Conservation (phyloP, 129 eudicot genomes). For the Deinandra increscens region DNA sequence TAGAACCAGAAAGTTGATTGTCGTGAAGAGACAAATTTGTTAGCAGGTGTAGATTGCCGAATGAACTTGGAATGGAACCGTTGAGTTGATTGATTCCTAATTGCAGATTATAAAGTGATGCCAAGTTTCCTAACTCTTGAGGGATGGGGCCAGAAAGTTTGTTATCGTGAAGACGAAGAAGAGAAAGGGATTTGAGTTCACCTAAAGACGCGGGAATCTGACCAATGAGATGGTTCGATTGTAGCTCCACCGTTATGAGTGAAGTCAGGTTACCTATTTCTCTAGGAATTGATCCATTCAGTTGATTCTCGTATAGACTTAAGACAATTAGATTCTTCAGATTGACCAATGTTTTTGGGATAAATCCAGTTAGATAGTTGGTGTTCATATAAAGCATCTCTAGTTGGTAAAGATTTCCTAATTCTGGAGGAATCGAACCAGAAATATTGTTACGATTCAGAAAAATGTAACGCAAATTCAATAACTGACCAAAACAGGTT, state of each 20-base stretch:
- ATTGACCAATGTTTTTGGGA: conserved; percentile 30
- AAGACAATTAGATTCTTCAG: conserved; percentile 17
- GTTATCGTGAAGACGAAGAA: background rate
- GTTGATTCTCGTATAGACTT: conserved; percentile 14
- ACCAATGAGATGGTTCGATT: conserved; percentile 15
- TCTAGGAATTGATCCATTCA: conserved; percentile 43
- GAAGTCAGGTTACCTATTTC: conserved; percentile 32
- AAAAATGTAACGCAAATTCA: background rate
- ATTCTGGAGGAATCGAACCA: conserved; percentile 16
- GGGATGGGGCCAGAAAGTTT: conserved; percentile 20
- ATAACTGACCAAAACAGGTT: conserved; percentile 14
- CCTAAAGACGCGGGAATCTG: conserved; percentile 26
- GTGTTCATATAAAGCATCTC: conserved; percentile 1
- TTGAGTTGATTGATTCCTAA: background rate
- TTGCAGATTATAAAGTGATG: background rate
- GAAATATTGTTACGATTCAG: conserved; percentile 7
- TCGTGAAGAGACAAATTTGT: background rate
- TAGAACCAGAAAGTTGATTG: conserved; percentile 14
- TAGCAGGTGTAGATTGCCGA: conserved; percentile 2
- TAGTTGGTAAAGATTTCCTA: conserved; percentile 28
- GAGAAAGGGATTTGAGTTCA: background rate
- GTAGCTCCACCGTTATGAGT: background rate
- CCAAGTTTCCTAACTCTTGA: conserved; percentile 11
- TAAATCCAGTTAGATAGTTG: conserved; percentile 28
- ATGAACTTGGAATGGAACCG: conserved; percentile 20